These are phyloP conservation scores for Lachancea thermotolerans DNA, from an alignment of 805 yeast species.

Conservation along the genomic window DNA sequence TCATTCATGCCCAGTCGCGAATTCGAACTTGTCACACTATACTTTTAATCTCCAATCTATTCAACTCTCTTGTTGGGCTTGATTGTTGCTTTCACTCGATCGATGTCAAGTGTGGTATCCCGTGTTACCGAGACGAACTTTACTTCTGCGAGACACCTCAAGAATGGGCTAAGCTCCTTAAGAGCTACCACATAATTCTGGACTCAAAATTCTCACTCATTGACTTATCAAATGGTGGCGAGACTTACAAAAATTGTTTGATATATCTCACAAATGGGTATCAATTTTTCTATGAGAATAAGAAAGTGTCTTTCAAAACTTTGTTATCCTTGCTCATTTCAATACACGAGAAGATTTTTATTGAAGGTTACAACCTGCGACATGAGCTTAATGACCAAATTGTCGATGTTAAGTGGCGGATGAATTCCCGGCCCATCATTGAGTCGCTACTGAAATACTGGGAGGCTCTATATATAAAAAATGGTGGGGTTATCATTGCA, in stretches of 20 bases:
- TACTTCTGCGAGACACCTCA: slow-evolving; percentile 47
- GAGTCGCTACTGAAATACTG: slow-evolving; percentile 55
- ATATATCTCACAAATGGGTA: slow-evolving; percentile 40
- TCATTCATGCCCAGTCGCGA: slow-evolving; percentile 67
- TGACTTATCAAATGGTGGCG: slow-evolving; percentile 49
- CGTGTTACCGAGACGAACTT: slow-evolving; percentile 50
- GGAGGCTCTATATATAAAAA: slow-evolving; percentile 56
- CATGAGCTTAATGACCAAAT: slow-evolving; percentile 35
- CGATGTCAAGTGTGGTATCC: slow-evolving; percentile 58
- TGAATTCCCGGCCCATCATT: slow-evolving; percentile 52
- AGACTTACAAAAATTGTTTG: slow-evolving; percentile 39
- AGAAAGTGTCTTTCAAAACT: slow-evolving; percentile 34
- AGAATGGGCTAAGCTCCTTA: slow-evolving; percentile 46
- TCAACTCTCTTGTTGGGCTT: slow-evolving; percentile 43
- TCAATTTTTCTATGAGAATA: slow-evolving; percentile 29
- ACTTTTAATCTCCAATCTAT: slow-evolving; percentile 50
- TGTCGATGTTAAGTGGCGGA: slow-evolving; percentile 57
- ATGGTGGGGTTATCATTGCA: slow-evolving; percentile 56
- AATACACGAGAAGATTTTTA: slow-evolving; percentile 58
- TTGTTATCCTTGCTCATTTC: slow-evolving; percentile 53
- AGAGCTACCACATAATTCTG: slow-evolving; percentile 33
- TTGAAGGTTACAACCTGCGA: slow-evolving; percentile 38
- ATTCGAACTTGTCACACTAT: slow-evolving; percentile 67
- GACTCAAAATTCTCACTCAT: slow-evolving; percentile 51
- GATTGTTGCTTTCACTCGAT: slow-evolving; percentile 39